Evolutionary conservation across 768 basidiomycete genomes (phyloP).

Genomic region (Rhizopogon roseolus): DNA sequence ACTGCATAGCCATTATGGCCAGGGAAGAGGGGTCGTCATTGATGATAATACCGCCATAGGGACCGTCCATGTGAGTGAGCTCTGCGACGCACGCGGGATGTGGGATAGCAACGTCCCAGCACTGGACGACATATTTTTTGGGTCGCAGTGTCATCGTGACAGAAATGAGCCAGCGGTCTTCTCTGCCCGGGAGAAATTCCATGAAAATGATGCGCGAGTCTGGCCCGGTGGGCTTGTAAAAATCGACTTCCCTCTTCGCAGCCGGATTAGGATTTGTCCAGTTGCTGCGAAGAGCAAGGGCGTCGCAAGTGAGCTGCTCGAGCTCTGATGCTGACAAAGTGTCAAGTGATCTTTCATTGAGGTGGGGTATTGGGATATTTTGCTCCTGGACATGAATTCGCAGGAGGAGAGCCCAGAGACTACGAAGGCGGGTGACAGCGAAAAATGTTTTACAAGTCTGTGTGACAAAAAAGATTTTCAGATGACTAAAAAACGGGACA

Average conservation of each 20-base stretch:
- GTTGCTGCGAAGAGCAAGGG: constrained; percentile 39
- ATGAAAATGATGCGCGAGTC: constrained; percentile 37
- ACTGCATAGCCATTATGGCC: constrained; percentile 38
- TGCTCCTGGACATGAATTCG: constrained; percentile 34
- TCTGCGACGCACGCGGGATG: constrained; percentile 39
- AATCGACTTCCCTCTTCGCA: constrained; percentile 19
- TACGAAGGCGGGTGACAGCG: constrained; percentile 38
- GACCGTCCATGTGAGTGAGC: constrained; percentile 25
- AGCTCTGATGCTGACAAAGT: constrained; percentile 38
- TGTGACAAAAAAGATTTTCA: background rate
- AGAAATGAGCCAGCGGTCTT: constrained; percentile 43
- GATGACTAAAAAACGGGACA: background rate
- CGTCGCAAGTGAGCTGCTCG: constrained; percentile 35
- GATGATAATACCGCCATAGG: constrained; percentile 40
- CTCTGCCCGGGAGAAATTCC: constrained; percentile 41
- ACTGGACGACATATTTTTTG: constrained; percentile 38
- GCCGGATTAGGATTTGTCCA: constrained; percentile 44
- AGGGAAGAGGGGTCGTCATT: constrained; percentile 34
- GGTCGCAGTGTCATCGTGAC: constrained; percentile 25
- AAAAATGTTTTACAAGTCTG: constrained; percentile 45
- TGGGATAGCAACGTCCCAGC: constrained; percentile 46
- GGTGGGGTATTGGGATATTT: constrained; percentile 45
- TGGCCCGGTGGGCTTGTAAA: constrained; percentile 17
- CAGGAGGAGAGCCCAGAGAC: constrained; percentile 47
- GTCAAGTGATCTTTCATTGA: constrained; percentile 25